Evolutionary conservation across 768 basidiomycete species (phyloP).

Genomic region (Pholiota microspora): DNA sequence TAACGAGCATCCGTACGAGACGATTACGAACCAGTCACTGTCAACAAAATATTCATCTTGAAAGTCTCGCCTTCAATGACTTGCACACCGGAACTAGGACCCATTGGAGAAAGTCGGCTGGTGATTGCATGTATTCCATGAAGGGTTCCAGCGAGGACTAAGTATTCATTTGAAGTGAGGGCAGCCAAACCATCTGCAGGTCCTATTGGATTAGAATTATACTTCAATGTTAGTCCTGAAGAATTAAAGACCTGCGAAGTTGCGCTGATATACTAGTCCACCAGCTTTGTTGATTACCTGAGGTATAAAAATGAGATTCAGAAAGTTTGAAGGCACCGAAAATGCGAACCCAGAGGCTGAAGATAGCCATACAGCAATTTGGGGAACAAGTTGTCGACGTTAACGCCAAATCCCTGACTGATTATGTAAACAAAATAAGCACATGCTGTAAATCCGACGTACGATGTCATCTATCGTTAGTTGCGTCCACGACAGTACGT

Average conservation of each 20-base stretch:
- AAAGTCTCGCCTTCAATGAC: constrained; percentile 96
- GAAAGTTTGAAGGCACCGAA: constrained; percentile 1
- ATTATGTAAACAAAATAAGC: background rate
- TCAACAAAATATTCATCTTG: constrained; percentile 90
- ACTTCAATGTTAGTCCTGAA: constrained; percentile 3
- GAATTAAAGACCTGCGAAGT: constrained; percentile 71
- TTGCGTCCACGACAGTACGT: background rate
- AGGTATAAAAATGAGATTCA: constrained; percentile 11
- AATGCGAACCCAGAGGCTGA: constrained; percentile 71
- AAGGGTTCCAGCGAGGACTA: constrained; percentile 93
- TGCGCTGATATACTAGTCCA: constrained; percentile 91
- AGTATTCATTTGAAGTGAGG: constrained; percentile 89
- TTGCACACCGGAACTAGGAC: constrained; percentile 82
- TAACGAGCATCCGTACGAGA: background rate
- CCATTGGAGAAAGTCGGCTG: constrained; percentile 81
- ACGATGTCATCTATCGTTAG: no score
- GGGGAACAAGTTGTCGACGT: no score
- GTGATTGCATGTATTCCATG: constrained; percentile 99
- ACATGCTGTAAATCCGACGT: no score
- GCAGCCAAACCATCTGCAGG: constrained; percentile 85
- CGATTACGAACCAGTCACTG: constrained; percentile 73
- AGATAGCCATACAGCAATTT: constrained; percentile 60
- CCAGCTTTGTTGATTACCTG: constrained; percentile 99
- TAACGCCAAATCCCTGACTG: no score
- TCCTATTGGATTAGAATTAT: constrained; percentile 11